phyloP scores from a whole-genome alignment of 345 rosid species.

The Sonneratia caseolaris region DNA sequence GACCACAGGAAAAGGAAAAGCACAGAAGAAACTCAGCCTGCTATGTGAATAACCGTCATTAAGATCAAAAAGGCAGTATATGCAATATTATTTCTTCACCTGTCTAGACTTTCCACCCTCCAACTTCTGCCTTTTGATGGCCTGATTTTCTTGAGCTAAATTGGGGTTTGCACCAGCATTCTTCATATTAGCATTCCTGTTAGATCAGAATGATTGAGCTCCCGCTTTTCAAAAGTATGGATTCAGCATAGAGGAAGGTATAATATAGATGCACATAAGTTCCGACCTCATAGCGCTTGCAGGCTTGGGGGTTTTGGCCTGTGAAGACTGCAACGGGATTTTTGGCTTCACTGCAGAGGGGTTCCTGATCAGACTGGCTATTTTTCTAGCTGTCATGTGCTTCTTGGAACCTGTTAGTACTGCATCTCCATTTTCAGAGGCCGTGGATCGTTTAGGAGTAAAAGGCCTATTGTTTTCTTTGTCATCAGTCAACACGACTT shows the following conservation, averaged over 20 bases:
- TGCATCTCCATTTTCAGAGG: conserved; percentile 7
- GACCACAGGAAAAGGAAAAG: neutral
- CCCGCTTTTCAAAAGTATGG: neutral
- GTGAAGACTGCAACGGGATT: conserved; percentile 41
- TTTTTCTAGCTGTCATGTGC: conserved; percentile 50
- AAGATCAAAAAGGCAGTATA: neutral
- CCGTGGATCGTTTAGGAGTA: conserved; percentile 10
- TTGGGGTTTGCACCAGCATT: conserved; percentile 30
- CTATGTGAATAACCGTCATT: neutral
- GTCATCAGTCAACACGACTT: conserved; percentile 15
- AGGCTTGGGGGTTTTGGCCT: conserved; percentile 28
- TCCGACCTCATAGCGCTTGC: conserved; percentile 35
- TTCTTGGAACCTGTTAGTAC: conserved; percentile 40
- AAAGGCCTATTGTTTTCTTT: conserved; percentile 29
- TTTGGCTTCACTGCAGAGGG: conserved; percentile 47
- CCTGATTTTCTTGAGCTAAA: conserved; percentile 82
- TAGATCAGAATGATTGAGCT: conserved; percentile 1
- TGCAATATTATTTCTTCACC: conserved; percentile 25
- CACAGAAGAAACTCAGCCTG: neutral
- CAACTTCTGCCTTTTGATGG: conserved; percentile 90
- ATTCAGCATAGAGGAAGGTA: neutral
- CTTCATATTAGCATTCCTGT: conserved; percentile 32
- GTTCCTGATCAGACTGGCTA: conserved; percentile 45
- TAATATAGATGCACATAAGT: neutral
- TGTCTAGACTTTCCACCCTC: conserved; percentile 86